Evolutionary conservation across 2,329 filamentous ascomycete species (phyloP), one percentile per base, ranked within the genome.

Genomic region (Arachnomyces sp.): DNA sequence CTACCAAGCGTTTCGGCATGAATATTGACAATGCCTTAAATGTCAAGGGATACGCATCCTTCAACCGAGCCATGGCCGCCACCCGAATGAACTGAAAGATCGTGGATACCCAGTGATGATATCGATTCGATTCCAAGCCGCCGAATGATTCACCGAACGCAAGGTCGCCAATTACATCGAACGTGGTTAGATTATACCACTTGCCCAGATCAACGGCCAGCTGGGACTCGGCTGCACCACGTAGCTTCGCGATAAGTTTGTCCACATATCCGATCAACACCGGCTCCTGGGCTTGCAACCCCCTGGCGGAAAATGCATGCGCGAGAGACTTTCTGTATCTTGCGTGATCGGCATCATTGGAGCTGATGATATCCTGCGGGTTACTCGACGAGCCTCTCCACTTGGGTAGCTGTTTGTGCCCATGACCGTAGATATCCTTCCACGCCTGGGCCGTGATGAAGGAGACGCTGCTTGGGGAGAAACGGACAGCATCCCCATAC

Each of bases 241-340:
- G 34, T 9, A 63, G 29, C 9, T 51, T 46, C 25, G 50, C 31
- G 8, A 64, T 54, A 2, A 65, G 40, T 1, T 55, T 43, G 31
- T 63, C 52, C 11, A 63, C 40, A 42, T 63, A 61, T 5, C 28
- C 14, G 13, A 50, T 48, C 4, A 68, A 46, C 2, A 63, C 34
- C 1, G 49, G 46, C 39, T 62, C 64, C 40, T 65, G 66, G 9
- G 58, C 55, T 9, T 49, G 47, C 8, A 70, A 42, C 1, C 61
- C 60, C 34, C 58, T 58, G 31, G 65, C 61, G 0, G 62, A 65
- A 42, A 70, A 69, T 0, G 60, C 64, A 40, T 60, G 58, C 3
- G 53, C 39, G 7, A 70, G 41, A 9, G 56, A 32, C 4, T 34
- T 36, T 15, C 39, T 25, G 20, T 5, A 9, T 9, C 9, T 5